Evolutionary conservation across 495 filamentous ascomycete genomes (phyloP).

Genomic region (Trichoderma erinaceum): DNA sequence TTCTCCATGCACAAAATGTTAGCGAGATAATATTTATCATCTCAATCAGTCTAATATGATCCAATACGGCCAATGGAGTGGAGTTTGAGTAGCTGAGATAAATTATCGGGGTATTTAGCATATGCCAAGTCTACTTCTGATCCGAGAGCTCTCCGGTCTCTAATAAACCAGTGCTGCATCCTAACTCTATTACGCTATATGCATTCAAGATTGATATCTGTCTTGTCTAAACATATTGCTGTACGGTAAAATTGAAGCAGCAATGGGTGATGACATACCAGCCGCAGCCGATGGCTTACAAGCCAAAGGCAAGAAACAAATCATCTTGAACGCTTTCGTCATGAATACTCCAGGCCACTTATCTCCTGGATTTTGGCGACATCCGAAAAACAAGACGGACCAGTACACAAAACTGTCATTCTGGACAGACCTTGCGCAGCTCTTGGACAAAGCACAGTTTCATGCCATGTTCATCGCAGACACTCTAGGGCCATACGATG

Average conservation of each 20-base stretch:
- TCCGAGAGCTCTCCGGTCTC: neutral
- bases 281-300: neutral
- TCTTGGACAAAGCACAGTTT: conserved; percentile 53
- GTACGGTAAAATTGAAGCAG: neutral
- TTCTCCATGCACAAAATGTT: neutral
- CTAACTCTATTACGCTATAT: neutral
- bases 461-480: conserved; percentile 61
- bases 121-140: no score
- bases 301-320: conserved; percentile 43
- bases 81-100: neutral
- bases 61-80: neutral
- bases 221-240: neutral
- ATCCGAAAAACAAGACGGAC: conserved; percentile 47
- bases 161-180: neutral
- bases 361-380: conserved; percentile 55
- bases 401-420: conserved; percentile 49
- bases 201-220: neutral
- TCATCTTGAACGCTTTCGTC: conserved; percentile 61
- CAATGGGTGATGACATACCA: neutral
- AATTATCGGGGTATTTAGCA: neutral
- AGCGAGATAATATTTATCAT: neutral
- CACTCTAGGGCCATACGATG: conserved; percentile 39
- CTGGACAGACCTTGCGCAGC: conserved; percentile 52
- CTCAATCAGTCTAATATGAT: neutral
- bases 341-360: conserved; percentile 56